Percentiles rank a stretch among this genome's conserved stretches.
These are phyloP conservation scores for Leccinellum albellum DNA, from an alignment of 768 basidiomycete species.

Conservation along the genomic window DNA sequence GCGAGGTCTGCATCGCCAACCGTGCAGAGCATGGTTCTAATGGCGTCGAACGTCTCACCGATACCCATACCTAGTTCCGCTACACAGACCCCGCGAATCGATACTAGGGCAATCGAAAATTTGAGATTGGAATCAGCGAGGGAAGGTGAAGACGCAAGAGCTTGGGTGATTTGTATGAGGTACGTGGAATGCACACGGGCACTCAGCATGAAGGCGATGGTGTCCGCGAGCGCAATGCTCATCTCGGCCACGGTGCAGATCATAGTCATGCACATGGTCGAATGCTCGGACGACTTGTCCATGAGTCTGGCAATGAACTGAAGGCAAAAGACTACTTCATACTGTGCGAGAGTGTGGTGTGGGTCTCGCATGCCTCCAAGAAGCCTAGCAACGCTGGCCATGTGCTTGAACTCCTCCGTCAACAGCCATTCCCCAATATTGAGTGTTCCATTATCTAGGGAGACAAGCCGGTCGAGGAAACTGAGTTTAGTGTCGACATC, in stretches of 20 bases:
- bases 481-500: constrained; percentile 52
- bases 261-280: constrained; percentile 42
- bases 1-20: constrained; percentile 22
- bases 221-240: constrained; percentile 36
- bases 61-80: constrained; percentile 17
- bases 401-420: constrained; percentile 55
- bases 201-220: constrained; percentile 47
- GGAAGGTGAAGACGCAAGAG: constrained; percentile 24
- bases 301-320: constrained; percentile 47
- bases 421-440: constrained; percentile 57
- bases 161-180: constrained; percentile 41
- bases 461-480: constrained; percentile 51
- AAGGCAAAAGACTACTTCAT: constrained; percentile 49
- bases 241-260: constrained; percentile 44
- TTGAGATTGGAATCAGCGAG: constrained; percentile 29
- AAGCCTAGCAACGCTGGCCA: constrained; percentile 37
- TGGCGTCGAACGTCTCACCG: constrained; percentile 24
- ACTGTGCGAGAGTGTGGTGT: constrained; percentile 38
- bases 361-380: constrained; percentile 34
- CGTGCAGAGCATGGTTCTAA: constrained; percentile 25
- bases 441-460: constrained; percentile 43
- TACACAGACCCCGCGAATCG: constrained; percentile 30
- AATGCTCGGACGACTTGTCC: constrained; percentile 34
- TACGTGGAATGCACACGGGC: constrained; percentile 43
- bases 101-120: constrained; percentile 31